Base-by-base conservation (phyloP, 768 basidiomycete genomes). In the Mycena amicta region DNA sequence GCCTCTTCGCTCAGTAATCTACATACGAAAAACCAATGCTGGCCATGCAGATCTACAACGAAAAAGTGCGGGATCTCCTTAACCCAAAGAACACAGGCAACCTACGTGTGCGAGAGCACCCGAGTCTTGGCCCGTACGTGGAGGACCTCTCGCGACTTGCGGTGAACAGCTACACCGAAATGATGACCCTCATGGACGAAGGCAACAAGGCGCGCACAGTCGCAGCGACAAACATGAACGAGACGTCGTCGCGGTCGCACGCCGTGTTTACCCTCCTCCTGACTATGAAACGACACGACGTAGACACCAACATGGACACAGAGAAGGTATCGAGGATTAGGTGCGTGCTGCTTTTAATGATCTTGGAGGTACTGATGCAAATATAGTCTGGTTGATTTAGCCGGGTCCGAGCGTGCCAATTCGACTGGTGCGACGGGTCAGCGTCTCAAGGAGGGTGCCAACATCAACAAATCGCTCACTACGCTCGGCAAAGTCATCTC, bases 141-240 rank as follows among this genome's bases (percentile, higher is more conserved):
- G 97, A 99, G 75, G 94, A 96, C 77, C 80, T 99, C 56, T 94
- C 93, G 68, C 93, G 93, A 74, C 85, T 98, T 54, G 89, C 89
- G 27, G 97, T 98, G 45, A 88, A 84, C 69, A 90, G 81, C 72
- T 98, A 95, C 70, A 85, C 91, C 28, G 96, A 97, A 71, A 97
- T 99, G 90, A 96, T 97, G 90, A 93, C 89, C 4, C 88, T 99
- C 70, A 98, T 98, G 96, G 96, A 99, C 77, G 96, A 99, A 73
- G 96, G 96, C 37, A 99, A 98, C 74, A 98, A 98, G 78, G 95
- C 97, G 52, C 82, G 97, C 50, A 98, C 97, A 15, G 96, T 99
- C 23, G 97, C 97, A 22, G 95, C 97, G 25, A 99, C 97, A 22
- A 95, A 97, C 75, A 99, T 99, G 97, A 99, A 99, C 75, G 97